Evolutionary conservation across 257 asterid species (phyloP), one percentile per base, ranked within the genome.

Genomic region (Ocimum tenuiflorum): DNA sequence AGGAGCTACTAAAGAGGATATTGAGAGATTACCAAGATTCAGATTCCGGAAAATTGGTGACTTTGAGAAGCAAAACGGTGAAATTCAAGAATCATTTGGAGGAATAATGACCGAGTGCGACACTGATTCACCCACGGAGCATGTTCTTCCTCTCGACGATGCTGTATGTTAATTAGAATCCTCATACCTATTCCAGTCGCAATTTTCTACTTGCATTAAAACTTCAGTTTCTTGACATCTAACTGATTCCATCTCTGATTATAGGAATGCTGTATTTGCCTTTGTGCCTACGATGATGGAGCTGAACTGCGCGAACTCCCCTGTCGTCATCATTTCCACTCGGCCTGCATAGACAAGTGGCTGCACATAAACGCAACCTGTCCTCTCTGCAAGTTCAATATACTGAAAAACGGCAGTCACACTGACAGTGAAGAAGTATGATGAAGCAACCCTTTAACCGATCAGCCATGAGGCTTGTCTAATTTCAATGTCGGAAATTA

Each of bases 191-290:
- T 27, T 27, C 31, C 31, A 27, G 31, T 4, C 31, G 31, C n/a
- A n/a, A n/a, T n/a, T n/a, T n/a, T n/a, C n/a, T n/a, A n/a, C n/a
- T n/a, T n/a, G n/a, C n/a, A n/a, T n/a, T n/a, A n/a, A n/a, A n/a
- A n/a, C n/a, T n/a, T n/a, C n/a, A n/a, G n/a, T n/a, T n/a, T n/a
- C n/a, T n/a, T n/a, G 31, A 27, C 31, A 27, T 27, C 31, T 27
- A 4, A 27, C 2, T 27, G 31, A 27, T 27, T 27, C 31, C 4
- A 27, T 27, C 3, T 66, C 59, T 67, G 42, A 66, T 65, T 68
- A 74, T 76, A 94, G 99, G 99, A 94, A 82, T 94, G 99, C 52
- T 94, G 99, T 78, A 86, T 92, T 48, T 92, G 99, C 86, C 87
- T 92, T 10, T 79, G 95, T 62, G 46, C 88, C 15, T 92, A 92